Conservation (phyloP, 2,329 filamentous ascomycete genomes). For the Stenocarpella maydis region DNA sequence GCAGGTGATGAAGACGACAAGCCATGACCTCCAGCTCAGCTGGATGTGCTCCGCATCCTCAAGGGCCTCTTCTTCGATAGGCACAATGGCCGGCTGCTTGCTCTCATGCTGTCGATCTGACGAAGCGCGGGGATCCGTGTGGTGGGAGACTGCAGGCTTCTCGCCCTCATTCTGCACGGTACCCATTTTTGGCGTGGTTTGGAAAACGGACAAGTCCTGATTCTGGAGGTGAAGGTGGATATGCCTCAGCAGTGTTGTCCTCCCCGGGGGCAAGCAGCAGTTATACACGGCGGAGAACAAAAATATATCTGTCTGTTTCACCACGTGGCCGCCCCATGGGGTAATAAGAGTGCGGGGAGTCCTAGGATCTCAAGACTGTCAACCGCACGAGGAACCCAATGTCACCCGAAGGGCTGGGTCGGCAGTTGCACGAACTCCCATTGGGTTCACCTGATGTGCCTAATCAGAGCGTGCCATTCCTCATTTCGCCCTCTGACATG, state of each 20-base stretch:
- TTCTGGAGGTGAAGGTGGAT: neutral
- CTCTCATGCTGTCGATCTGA: constrained; percentile 1
- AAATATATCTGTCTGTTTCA: neutral
- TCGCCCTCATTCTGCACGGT: constrained; percentile 19
- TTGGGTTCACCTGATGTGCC: neutral
- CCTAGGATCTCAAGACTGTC: neutral
- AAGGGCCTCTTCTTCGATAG: constrained; percentile 45
- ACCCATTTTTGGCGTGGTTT: neutral
- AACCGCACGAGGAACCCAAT: neutral
- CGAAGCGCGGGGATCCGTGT: neutral
- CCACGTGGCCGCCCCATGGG: constrained; percentile 14
- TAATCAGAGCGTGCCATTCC: neutral
- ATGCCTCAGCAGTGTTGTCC: neutral
- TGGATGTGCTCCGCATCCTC: constrained; percentile 51
- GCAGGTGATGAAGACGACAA: constrained; percentile 55
- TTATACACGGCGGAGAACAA: neutral
- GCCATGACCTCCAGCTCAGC: constrained; percentile 63
- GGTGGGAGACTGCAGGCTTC: constrained; percentile 12
- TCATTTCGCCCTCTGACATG: constrained; percentile 1
- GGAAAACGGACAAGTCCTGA: too few species aligned
- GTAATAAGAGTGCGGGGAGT: constrained; percentile 12
- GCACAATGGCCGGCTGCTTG: constrained; percentile 35
- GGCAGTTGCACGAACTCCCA: constrained; percentile 22
- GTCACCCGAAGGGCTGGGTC: constrained; percentile 11
- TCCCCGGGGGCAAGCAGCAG: neutral